Percentiles rank a stretch among this genome's conserved stretches.
These are phyloP conservation scores for Salmacisia buchloeana DNA, from an alignment of 1,284 basidiomycete species.

Conservation along the genomic window DNA sequence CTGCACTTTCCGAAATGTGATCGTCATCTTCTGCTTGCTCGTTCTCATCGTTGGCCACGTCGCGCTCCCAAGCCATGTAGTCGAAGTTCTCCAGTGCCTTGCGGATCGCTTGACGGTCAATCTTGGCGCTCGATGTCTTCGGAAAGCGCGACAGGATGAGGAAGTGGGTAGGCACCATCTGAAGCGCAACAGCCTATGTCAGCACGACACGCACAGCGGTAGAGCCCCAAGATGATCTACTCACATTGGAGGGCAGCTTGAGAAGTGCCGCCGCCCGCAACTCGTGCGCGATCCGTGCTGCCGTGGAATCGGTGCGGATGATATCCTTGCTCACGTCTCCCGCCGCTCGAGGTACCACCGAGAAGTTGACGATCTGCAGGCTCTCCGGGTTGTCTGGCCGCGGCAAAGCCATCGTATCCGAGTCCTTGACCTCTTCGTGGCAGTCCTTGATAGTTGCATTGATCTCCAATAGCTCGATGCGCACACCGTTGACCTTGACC, in stretches of 20 bases:
- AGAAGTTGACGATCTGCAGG: constrained; percentile 49
- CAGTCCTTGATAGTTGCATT: constrained; percentile 49
- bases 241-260: constrained; percentile 28
- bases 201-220: neutral
- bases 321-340: constrained; percentile 15
- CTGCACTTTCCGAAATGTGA: constrained; percentile 6
- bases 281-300: constrained; percentile 27
- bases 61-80: constrained; percentile 41
- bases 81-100: constrained; percentile 38
- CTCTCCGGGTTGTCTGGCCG: constrained; percentile 18
- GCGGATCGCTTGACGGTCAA: constrained; percentile 49
- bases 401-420: constrained; percentile 44
- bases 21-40: constrained; percentile 16
- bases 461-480: constrained; percentile 52
- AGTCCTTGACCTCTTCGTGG: constrained; percentile 37
- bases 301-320: constrained; percentile 31
- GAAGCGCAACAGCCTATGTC: neutral
- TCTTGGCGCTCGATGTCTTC: constrained; percentile 51
- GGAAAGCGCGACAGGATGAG: constrained; percentile 49
- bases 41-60: constrained; percentile 20
- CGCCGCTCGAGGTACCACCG: constrained; percentile 28
- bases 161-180: constrained; percentile 49
- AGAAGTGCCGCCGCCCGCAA: constrained; percentile 29
- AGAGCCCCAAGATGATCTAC: neutral
- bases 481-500: constrained; percentile 52